A percentile compares a stretch with the other conserved stretches of the same genome.
Evolutionary conservation across 768 basidiomycete genomes (phyloP).

Genomic region (Calocera viscosa): DNA sequence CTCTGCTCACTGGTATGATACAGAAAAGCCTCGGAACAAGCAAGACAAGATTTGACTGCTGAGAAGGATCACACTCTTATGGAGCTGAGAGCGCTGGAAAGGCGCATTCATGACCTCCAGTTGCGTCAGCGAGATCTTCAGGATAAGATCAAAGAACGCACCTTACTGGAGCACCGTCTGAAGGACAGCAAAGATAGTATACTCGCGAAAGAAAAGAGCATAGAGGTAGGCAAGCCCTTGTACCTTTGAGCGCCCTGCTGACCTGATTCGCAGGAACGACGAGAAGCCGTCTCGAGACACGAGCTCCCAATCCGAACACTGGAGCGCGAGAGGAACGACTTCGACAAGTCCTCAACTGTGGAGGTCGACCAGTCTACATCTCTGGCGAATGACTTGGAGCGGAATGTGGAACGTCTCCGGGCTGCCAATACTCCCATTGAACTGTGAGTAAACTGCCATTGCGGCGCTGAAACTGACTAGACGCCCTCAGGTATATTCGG

Average conservation of each 20-base stretch:
- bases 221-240: slow-evolving; percentile 35
- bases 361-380: slow-evolving; percentile 43
- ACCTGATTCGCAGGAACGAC: slow-evolving; percentile 41
- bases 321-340: slow-evolving; percentile 41
- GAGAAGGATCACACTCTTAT: slow-evolving; percentile 53
- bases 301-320: slow-evolving; percentile 53
- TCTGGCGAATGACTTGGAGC: slow-evolving; percentile 48
- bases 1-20: background rate
- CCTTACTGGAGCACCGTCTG: slow-evolving; percentile 43
- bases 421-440: slow-evolving; percentile 7
- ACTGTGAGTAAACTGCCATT: background rate
- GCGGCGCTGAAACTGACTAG: background rate
- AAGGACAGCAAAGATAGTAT: slow-evolving; percentile 49
- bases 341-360: slow-evolving; percentile 39
- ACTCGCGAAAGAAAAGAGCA: slow-evolving; percentile 30
- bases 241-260: background rate
- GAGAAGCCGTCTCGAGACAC: slow-evolving; percentile 45
- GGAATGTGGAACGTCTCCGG: background rate
- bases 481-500: background rate
- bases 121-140: slow-evolving; percentile 34
- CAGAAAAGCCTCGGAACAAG: slow-evolving; percentile 56
- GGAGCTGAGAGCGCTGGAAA: slow-evolving; percentile 43
- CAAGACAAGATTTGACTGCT: slow-evolving; percentile 41
- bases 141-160: slow-evolving; percentile 36
- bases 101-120: slow-evolving; percentile 49